Base-by-base conservation (phyloP, 2,329 filamentous ascomycete species). In the Chaetoscypha palmicola region DNA sequence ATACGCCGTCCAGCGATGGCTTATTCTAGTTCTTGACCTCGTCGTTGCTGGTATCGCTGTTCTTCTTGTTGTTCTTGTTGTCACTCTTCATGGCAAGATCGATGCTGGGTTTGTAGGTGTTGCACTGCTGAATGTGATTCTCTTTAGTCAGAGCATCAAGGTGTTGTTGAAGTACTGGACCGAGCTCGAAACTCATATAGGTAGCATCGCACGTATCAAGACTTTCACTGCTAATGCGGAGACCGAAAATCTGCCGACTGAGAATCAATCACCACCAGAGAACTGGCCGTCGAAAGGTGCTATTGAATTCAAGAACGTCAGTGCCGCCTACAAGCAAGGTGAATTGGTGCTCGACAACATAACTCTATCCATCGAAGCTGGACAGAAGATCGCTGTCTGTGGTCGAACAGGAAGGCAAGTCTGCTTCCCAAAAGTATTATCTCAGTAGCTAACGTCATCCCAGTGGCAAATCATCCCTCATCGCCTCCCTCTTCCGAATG, bases 1-100 rank as follows among this genome's bases (percentile, higher is more conserved):
- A 7, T 72, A 68, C 44, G 68, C 69, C 23, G 67, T 77, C 2
- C 77, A 80, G 55, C 66, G 72, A 14, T 79, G 76, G 75, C 65
- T 79, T 1, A 64, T 57, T 0, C 62, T 79, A 0, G 66, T 68
- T 0, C 59, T 80, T 9, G 36, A 41, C 10, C 35, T 49, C 3
- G 9, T 41, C 3, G 36, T 40, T 7, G 43, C 47, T 5, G 35
- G n/a, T 5, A 20, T 46, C 5, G 43, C 39, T 7, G 14, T 43
- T 3, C 10, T 39, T 16, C 26, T 49, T 19, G 26, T 46, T 24
- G 39, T 19, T 19, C 9, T 49, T 5, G 43, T 35, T 14, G 40
- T 46, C 4, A 12, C 26, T 5, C 17, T 21, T n/a, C 30, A 31
- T 12, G 38, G 39, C 4, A 16, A n/a, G 5, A 40, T 37, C 23